A percentile compares a stretch with the other conserved stretches of the same genome.
These are phyloP conservation scores for Drechslera avenae DNA, from an alignment of 2,329 filamentous ascomycete genomes.

Conservation along the genomic window DNA sequence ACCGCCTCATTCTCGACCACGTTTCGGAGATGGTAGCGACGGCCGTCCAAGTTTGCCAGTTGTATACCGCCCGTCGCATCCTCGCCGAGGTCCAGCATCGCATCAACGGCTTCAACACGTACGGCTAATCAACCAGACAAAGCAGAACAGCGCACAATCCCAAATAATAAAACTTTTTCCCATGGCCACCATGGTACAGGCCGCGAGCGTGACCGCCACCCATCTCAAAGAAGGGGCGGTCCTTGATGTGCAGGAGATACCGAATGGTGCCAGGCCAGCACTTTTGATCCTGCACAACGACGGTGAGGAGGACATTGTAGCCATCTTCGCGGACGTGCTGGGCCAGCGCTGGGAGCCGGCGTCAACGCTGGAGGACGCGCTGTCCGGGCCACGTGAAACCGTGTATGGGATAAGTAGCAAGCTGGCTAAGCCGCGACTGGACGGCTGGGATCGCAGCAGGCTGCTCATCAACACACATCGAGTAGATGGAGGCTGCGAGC, in stretches of 20 bases:
- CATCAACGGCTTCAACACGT: slow-evolving; percentile 52
- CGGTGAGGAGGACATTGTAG: slow-evolving; percentile 75
- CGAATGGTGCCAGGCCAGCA: slow-evolving; percentile 43
- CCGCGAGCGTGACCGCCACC: slow-evolving; percentile 37
- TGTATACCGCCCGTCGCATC: slow-evolving; percentile 49
- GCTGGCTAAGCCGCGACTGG: slow-evolving; percentile 63
- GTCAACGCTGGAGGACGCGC: slow-evolving; percentile 60
- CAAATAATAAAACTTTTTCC: slow-evolving; percentile 25
- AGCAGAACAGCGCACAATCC: slow-evolving; percentile 19
- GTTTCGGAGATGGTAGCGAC: slow-evolving; percentile 47
- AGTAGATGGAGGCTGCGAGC: slow-evolving; percentile 65
- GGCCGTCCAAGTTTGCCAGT: slow-evolving; percentile 37
- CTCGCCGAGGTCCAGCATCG: slow-evolving; percentile 47
- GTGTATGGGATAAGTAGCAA: slow-evolving; percentile 69
- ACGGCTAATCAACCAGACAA: slow-evolving; percentile 43
- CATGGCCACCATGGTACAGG: slow-evolving; percentile 49
- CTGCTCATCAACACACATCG: slow-evolving; percentile 79
- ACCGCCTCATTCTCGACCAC: slow-evolving; percentile 29
- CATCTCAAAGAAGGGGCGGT: slow-evolving; percentile 41
- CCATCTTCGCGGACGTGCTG: slow-evolving; percentile 76
- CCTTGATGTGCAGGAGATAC: slow-evolving; percentile 45
- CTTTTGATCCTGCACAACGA: slow-evolving; percentile 67
- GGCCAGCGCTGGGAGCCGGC: slow-evolving; percentile 72
- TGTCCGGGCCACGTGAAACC: slow-evolving; percentile 62
- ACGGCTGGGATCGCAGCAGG: slow-evolving; percentile 62